Base-by-base conservation (phyloP, 2,329 filamentous ascomycete species). In the Sporothrix phasma region DNA sequence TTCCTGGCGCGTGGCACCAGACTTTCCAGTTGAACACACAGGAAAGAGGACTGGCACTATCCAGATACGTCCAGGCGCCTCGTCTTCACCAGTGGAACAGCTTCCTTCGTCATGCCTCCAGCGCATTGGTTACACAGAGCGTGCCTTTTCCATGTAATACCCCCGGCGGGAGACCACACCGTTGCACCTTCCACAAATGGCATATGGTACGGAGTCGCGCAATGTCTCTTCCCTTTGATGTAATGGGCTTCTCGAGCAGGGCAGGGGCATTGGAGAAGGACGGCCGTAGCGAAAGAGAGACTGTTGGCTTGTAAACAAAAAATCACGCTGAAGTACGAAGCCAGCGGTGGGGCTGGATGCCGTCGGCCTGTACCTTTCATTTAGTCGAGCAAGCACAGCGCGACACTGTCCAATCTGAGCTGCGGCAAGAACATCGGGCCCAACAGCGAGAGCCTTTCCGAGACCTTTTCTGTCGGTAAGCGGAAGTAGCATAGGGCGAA, bases 171-270 rank as follows among this genome's bases (percentile, higher is more conserved):
- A 59, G 29, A 39, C 17, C 37, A 45, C 56, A 19, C 8, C 56
- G 56, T 59, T 39, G 56, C 22, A 59, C 56, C 56, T 59, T 59
- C 56, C 56, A 46, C 56, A 59, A n/a, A n/a, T 59, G 56, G 56
- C 56, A 59, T 59, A 46, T 39, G n/a, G n/a, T n/a, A n/a, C 24
- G 26, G 39, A 4, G 41, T n/a, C 26, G 51, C 43, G 51, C 39
- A 37, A 41, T 49, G 49, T 34, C 15, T 19, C 54, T 19, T 59
- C 43, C 41, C 17, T 19, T 31, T 26, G 39, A 31, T 31, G 26
- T 26, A 15, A 26, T 15, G 17, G 22, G 39, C 24, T 26, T 45
- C 29, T 45, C 15, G 47, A n/a, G 58, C 29, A 47, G 39, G n/a
- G 58, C 43, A 61, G 29, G 58, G 19, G 19, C 43, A n/a, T n/a